Base-by-base conservation (phyloP, 2,329 filamentous ascomycete species). In the Sporothrix euskadiensis region DNA sequence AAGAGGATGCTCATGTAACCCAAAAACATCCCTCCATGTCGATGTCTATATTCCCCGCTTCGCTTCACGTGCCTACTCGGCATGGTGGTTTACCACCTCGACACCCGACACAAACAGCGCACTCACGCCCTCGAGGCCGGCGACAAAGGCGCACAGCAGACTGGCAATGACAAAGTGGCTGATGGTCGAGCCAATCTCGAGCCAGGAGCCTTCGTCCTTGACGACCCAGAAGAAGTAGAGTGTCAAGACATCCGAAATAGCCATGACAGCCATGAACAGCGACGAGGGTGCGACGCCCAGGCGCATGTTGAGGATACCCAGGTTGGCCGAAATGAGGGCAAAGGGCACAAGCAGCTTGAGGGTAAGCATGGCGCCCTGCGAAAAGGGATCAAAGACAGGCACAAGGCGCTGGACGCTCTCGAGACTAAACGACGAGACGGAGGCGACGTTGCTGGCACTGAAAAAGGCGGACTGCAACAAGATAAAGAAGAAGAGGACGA, bases 161-260 rank as follows among this genome's bases (percentile, higher is more conserved):
- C 94, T 98, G 22, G 94, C 95, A 83, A 99, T 98, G 75, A 90
- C 90, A 82, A 98, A 99, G 81, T 98, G 94, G 79, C 90, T 97
- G 77, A 99, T 99, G 3, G 94, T 98, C 39, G 94, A 97, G 44
- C 96, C 96, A 80, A 99, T 99, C 80, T 99, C 96, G 74, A 99
- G 83, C 96, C 96, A 99, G 30, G 92, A 96, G 0, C 96, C 96
- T 80, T 99, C 96, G 78, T 99, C 96, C 79, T 92, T 92, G 63
- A 99, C 96, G 78, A 97, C 93, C 90, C 93, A 99, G 83, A 99
- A 99, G 85, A 99, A 99, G 78, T 96, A 93, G 71, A 99, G 86
- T 3, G 96, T 98, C 80, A 98, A 86, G 69, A 97, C 89, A 80
- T 99, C 96, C 75, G 92, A 94, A 70, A 97, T 89, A 0, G 92